A percentile compares a stretch with the other conserved stretches of the same genome.
phyloP scores from a whole-genome alignment of 306 rosid species.

The Pyrus betulifolia region DNA sequence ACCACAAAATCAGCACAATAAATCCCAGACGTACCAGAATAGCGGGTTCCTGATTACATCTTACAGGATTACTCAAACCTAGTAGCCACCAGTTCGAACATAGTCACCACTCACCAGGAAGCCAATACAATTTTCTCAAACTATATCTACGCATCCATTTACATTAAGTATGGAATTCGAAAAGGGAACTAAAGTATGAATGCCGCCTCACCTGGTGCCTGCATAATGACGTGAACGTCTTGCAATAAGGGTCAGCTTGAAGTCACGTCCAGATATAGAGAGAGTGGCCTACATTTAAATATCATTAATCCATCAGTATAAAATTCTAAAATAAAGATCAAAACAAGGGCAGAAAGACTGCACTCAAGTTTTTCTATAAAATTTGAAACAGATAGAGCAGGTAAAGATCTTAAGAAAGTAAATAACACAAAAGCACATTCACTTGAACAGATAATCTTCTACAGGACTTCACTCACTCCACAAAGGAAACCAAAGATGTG shows the following conservation, averaged over 20 bases:
- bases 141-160: neutral
- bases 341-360: neutral
- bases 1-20: neutral
- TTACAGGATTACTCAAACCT: neutral
- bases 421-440: neutral
- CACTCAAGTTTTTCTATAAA: neutral
- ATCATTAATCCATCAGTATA: constrained; percentile 20
- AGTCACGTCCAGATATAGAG: constrained; percentile 54
- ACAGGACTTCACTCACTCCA: neutral
- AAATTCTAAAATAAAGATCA: constrained; percentile 3
- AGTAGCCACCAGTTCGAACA: neutral
- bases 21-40: neutral
- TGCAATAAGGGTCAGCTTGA: constrained; percentile 67
- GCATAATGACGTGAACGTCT: constrained; percentile 98
- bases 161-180: neutral
- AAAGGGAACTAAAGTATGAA: neutral
- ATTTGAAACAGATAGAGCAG: neutral
- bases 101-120: neutral
- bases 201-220: constrained; percentile 67
- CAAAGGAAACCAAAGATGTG: neutral
- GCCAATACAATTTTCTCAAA: neutral
- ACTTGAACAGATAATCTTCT: neutral
- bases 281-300: constrained; percentile 55
- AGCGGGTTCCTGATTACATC: neutral
- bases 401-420: neutral